phyloP scores from a whole-genome alignment of 768 basidiomycete genomes.

The Agaricus sinodeliciosus region DNA sequence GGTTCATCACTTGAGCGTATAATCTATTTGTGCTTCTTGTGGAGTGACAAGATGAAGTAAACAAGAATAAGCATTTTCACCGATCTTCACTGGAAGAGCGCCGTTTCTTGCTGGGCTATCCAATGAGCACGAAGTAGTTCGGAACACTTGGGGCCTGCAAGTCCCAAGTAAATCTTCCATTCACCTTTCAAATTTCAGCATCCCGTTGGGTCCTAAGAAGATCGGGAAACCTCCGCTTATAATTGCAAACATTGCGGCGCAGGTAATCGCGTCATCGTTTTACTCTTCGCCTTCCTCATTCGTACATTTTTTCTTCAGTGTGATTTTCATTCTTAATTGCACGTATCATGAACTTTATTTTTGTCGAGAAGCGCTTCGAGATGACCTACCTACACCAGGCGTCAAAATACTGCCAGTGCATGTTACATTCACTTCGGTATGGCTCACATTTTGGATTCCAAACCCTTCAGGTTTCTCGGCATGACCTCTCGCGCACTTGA shows the following conservation, averaged over 20 bases:
- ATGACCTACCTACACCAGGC: conserved; percentile 24
- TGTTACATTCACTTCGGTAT: conserved; percentile 28
- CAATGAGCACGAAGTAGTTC: too few species aligned
- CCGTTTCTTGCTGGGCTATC: too few species aligned
- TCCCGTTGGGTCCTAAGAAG: conserved; percentile 18
- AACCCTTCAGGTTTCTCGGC: conserved; percentile 30
- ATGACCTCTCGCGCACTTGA: conserved; percentile 28
- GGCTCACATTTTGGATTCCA: conserved; percentile 32
- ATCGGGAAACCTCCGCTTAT: conserved; percentile 27
- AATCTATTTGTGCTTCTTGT: too few species aligned
- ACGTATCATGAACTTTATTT: conserved; percentile 24
- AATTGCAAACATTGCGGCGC: conserved; percentile 30
- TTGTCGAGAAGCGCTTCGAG: conserved; percentile 25
- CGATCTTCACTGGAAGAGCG: too few species aligned
- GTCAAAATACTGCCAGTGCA: conserved; percentile 24
- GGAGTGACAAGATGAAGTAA: too few species aligned
- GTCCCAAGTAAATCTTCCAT: conserved; percentile 5
- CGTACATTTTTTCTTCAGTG: conserved; percentile 19
- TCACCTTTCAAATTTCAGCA: conserved; percentile 14
- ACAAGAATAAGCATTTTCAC: too few species aligned
- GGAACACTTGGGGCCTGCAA: too few species aligned
- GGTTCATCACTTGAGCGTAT: neutral
- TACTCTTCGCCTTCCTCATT: conserved; percentile 23
- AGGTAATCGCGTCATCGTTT: conserved; percentile 27
- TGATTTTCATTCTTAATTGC: conserved; percentile 20